Percentiles rank a stretch among this genome's conserved stretches.
Evolutionary conservation across 371 early-diverging fungal genomes (phyloP).

Genomic region (Rhizopus microsporus): DNA sequence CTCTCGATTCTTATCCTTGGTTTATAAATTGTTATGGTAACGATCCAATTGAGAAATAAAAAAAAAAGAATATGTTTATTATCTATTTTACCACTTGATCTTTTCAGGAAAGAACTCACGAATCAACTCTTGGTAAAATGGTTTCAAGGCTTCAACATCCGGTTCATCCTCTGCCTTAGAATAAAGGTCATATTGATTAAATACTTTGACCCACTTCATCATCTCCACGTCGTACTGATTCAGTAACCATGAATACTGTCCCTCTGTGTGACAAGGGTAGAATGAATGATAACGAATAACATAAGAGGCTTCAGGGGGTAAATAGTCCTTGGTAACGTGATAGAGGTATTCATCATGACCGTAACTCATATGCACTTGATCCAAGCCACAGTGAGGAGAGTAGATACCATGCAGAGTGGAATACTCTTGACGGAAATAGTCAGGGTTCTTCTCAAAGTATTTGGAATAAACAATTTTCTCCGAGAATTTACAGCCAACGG

Average conservation of each 20-base stretch:
- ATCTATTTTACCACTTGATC: constrained; percentile 45
- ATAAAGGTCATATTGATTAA: constrained; percentile 63
- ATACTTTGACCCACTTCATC: constrained; percentile 55
- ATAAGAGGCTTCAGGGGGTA: constrained; percentile 52
- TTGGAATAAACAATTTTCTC: constrained; percentile 48
- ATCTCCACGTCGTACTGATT: constrained; percentile 46
- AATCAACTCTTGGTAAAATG: constrained; percentile 54
- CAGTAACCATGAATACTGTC: constrained; percentile 50
- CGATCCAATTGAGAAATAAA: too few species aligned
- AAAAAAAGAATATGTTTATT: not conserved
- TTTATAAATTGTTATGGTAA: too few species aligned
- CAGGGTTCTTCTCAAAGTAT: constrained; percentile 51
- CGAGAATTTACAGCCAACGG: constrained; percentile 50
- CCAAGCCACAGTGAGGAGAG: constrained; percentile 52
- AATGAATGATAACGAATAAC: constrained; percentile 63
- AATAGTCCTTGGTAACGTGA: constrained; percentile 50
- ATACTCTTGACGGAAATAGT: constrained; percentile 35
- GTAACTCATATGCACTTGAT: constrained; percentile 51
- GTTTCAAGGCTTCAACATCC: constrained; percentile 37
- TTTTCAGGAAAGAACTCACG: constrained; percentile 54
- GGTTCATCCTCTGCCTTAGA: constrained; percentile 50
- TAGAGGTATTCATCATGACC: constrained; percentile 68
- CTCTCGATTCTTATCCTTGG: constrained; percentile 17
- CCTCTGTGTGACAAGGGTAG: constrained; percentile 55
- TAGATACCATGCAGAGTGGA: constrained; percentile 55